Base-by-base conservation (phyloP, 2,329 filamentous ascomycete species). In the Colletotrichum echinochloae region DNA sequence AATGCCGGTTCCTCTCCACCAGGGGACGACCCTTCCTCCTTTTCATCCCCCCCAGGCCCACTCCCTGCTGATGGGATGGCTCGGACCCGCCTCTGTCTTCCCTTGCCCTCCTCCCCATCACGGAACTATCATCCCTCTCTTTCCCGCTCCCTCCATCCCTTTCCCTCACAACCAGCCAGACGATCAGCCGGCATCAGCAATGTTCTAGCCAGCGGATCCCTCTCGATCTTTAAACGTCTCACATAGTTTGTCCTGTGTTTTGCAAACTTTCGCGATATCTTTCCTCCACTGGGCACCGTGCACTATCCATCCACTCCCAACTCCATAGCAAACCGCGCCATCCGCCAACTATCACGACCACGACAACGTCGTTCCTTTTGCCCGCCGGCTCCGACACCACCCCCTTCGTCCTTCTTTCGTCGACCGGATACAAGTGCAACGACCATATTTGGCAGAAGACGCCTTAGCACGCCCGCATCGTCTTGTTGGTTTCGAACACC, bases 1-100 rank as follows among this genome's bases (percentile, higher is more conserved):
- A 12, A 23, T 33, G 23, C 44, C 16, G 12, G 54, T 65, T 60
- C 51, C 48, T 46, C 39, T 37, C 35, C 33, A 49, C 48, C 57
- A 70, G 57, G 67, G 64, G 49, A 63, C 16, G 64, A 67, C 67
- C 67, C 64, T 70, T 70, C 57, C 64, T 67, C 41, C 67, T 63
- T 62, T 70, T 59, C 48, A 28, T 33, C 20, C n/a, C 39, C 63
- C 64, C 64, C 68, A 68, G 68, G 68, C 68, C 52, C 51, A 35
- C 63, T 68, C 68, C 68, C 59, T 71, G 68, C 44, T 60, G 48
- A n/a, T 12, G 18, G 52, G 48, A n/a, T 12, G 18, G 52, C 28
- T 46, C 60, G 33, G 56, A 56, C 67, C 67, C 63, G 49, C 57
- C 52, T 60, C 37, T 59, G 41, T 39, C 46, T 63, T 55, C 49